Percentiles rank a stretch among this genome's conserved stretches.
Evolutionary conservation across 306 rosid genomes (phyloP).

Genomic region (Cicer judaicum): DNA sequence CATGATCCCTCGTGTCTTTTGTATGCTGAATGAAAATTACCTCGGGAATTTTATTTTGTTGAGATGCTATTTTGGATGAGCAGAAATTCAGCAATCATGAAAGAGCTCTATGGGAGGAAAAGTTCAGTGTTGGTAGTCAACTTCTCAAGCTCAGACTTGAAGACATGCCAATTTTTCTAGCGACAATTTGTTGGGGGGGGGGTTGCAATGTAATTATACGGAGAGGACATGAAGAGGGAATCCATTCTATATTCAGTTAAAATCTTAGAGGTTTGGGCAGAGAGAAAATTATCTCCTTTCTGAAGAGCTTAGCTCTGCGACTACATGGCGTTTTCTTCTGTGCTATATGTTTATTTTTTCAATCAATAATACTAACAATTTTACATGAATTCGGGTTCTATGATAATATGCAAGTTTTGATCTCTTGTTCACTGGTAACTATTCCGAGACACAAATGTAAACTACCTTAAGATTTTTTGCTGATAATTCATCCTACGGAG

Average conservation of each 20-base stretch:
- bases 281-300: not conserved
- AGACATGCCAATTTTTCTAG: not conserved
- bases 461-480: constrained; percentile 31
- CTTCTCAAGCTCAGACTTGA: not conserved
- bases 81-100: too few species aligned
- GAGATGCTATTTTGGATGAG: not conserved
- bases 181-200: not conserved
- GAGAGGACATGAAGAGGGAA: not conserved
- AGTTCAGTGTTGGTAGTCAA: not conserved
- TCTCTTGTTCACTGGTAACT: constrained; percentile 33
- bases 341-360: not conserved
- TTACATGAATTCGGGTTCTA: not conserved
- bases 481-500: constrained; percentile 36
- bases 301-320: not conserved
- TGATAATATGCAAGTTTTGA: constrained; percentile 29
- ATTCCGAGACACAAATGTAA: not conserved
- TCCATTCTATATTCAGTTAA: not conserved
- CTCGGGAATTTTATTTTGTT: not conserved
- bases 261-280: not conserved
- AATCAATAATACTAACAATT: not conserved
- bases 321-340: not conserved
- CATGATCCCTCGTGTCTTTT: not conserved
- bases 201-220: not conserved
- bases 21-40: not conserved
- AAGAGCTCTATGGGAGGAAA: not conserved